Conservation (phyloP, 306 rosid species). For the Vachellia pachyceras region DNA sequence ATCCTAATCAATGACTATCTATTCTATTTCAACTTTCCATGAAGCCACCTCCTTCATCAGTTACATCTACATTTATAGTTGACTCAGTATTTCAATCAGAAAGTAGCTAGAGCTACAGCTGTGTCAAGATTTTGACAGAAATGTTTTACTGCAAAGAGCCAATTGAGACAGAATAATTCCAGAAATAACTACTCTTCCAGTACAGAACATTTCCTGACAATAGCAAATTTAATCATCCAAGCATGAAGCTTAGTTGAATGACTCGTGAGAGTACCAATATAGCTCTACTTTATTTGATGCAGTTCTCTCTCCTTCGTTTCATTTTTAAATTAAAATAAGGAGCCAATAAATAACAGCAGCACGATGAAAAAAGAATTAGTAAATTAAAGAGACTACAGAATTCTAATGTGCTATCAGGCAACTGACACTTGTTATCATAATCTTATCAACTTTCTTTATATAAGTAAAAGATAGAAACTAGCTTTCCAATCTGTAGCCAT, state of each 20-base stretch:
- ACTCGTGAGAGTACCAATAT: background rate
- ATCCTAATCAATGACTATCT: background rate
- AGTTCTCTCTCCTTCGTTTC: background rate
- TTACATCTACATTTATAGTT: background rate
- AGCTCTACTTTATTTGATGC: background rate
- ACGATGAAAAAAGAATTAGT: background rate
- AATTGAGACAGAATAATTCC: background rate
- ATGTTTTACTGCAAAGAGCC: background rate
- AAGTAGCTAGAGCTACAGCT: background rate
- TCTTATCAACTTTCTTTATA: background rate
- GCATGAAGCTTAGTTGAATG: background rate
- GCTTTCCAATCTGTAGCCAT: background rate
- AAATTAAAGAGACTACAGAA: background rate
- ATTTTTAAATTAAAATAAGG: background rate
- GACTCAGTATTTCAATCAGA: background rate
- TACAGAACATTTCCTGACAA: background rate
- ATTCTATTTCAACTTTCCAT: background rate
- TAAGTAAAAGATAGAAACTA: constrained; percentile 3
- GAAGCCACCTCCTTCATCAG: background rate
- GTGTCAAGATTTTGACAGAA: background rate
- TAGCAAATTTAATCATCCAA: background rate
- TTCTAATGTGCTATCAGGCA: background rate
- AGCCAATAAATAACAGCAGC: background rate
- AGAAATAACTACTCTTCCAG: background rate
- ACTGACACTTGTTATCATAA: background rate